Base-by-base conservation (phyloP, 495 filamentous ascomycete species). In the Xylaria flabelliformis region DNA sequence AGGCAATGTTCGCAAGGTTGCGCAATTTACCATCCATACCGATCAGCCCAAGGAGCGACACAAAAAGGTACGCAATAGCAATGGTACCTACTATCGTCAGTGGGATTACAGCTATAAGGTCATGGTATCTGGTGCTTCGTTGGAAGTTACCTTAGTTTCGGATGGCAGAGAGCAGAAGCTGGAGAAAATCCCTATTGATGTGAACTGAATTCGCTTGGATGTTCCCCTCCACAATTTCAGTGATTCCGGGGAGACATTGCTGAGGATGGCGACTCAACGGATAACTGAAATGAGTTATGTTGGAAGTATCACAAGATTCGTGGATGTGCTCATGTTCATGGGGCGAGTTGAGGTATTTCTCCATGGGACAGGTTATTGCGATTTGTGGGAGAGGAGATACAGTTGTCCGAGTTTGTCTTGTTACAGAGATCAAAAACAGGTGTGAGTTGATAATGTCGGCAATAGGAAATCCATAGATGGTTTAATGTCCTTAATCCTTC, bases 51-150 rank as follows among this genome's bases (percentile, higher is more conserved):
- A 21, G 13, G 48, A 67, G 48, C 50, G 1, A 1, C 15, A 55
- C 21, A 0, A 42, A 36, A 55, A 1, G 15, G 10, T 29, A 2
- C 7, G 0, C 19, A 29, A 17, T 0, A 7, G 44, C 15, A 21
- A 56, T 24, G 36, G 24, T 4, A 34, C 1, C 21, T 42, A 0
- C 6, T 67, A 67, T 67, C 65, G 65, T 6, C 3, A 24, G 2
- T 67, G 65, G 65, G 0, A 3, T 2, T 50, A 15, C 50, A 6
- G 3, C 26, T 15, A 7, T 1, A 67, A 67, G 50, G 65, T 67
- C 0, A 21, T 12, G 12, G 36, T 67, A 5, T 67, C 48, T 56
- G 48, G 65, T 26, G 48, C 65, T 36, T 67, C 48, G 17, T 67
- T 67, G 1, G 65, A 67, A 1, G 0, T 67, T 2, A 19, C 21